A percentile compares a stretch with the other conserved stretches of the same genome.
Conservation (phyloP, 257 asterid species). For the Lavandula angustifolia region DNA sequence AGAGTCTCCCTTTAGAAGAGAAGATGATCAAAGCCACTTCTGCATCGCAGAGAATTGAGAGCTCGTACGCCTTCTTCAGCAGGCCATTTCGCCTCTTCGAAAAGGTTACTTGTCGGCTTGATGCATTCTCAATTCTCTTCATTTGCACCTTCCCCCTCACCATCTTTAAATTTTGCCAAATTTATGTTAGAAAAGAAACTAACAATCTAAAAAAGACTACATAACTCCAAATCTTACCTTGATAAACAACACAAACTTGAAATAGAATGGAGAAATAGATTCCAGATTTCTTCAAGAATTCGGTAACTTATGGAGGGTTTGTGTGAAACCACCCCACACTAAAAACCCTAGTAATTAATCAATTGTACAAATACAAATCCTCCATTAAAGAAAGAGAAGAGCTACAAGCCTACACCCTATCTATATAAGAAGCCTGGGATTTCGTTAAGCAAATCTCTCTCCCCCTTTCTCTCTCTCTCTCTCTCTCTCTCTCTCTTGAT, state of each 20-base stretch:
- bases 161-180: slow-evolving; percentile 34
- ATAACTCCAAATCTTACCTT: too few species aligned
- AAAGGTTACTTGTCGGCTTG: slow-evolving; percentile 73
- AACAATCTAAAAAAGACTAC: too few species aligned
- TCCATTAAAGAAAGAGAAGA: slow-evolving; percentile 3
- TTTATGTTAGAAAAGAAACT: too few species aligned
- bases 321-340: neutral
- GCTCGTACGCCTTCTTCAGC: slow-evolving; percentile 73
- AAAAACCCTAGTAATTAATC: slow-evolving; percentile 19
- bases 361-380: neutral
- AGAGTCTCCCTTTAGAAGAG: slow-evolving; percentile 72
- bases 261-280: neutral
- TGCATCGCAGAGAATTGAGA: slow-evolving; percentile 76
- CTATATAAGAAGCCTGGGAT: neutral
- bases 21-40: slow-evolving; percentile 71
- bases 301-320: neutral
- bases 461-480: neutral
- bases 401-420: neutral
- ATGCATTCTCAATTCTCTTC: slow-evolving; percentile 65
- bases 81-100: slow-evolving; percentile 73
- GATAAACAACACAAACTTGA: neutral
- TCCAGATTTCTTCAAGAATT: neutral
- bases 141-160: slow-evolving; percentile 74
- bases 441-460: too few species aligned
- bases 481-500: slow-evolving; percentile 4